phyloP scores from a whole-genome alignment of 176 grass and related monocot genomes.

The Hsuehochloa calcarea region DNA sequence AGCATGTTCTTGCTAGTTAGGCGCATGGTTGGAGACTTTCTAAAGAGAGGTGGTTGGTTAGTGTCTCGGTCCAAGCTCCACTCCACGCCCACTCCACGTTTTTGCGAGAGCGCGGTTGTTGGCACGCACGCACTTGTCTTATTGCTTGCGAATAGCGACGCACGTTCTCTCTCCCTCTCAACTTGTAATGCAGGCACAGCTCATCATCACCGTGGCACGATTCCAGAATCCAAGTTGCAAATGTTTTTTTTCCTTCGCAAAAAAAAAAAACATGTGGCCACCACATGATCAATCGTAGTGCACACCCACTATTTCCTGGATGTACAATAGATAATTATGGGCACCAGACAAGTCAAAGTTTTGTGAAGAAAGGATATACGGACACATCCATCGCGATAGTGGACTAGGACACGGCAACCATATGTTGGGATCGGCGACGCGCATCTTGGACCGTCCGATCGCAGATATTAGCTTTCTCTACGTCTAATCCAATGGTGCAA shows the following conservation, averaged over 20 bases:
- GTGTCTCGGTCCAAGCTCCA: neutral
- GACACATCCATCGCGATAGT: neutral
- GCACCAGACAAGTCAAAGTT: conserved; percentile 3
- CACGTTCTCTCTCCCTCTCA: neutral
- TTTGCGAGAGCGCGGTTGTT: conserved; percentile 8
- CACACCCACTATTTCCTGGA: neutral
- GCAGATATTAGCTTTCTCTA: neutral
- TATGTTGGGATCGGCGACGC: neutral
- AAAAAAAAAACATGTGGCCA: neutral
- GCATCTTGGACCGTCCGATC: neutral
- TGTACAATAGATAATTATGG: neutral
- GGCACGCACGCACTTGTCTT: neutral
- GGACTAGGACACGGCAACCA: neutral
- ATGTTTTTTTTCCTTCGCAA: neutral
- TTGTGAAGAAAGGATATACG: neutral
- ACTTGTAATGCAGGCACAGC: neutral
- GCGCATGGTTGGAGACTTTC: neutral
- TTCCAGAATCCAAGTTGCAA: neutral
- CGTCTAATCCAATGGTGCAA: neutral
- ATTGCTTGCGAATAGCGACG: neutral
- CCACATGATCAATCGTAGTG: neutral
- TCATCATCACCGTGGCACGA: neutral
- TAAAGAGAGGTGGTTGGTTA: neutral
- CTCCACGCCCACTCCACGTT: neutral
- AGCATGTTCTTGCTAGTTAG: neutral